phyloP scores from a whole-genome alignment of 73 alveolate genomes.

The Paramecium bursaria region DNA sequence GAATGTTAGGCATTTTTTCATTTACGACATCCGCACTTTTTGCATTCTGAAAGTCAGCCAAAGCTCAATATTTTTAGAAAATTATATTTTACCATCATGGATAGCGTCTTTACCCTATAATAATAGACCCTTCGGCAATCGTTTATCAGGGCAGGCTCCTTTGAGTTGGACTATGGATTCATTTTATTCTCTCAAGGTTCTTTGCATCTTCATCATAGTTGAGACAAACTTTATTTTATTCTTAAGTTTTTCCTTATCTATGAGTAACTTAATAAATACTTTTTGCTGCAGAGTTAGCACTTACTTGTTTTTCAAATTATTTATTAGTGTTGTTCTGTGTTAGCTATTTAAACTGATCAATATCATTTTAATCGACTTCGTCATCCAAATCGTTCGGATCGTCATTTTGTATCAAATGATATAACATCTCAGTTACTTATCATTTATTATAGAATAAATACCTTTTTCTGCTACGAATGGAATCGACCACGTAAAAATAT shows the following conservation, averaged over 20 bases:
- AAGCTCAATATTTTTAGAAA: neutral
- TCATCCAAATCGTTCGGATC: conserved; percentile 66
- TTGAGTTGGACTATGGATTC: conserved; percentile 81
- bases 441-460: neutral
- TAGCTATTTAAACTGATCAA: conserved; percentile 62
- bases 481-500: conserved; percentile 90
- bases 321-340: neutral
- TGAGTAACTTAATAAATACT: conserved; percentile 49
- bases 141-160: conserved; percentile 88
- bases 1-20: conserved; percentile 56
- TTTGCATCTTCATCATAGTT: conserved; percentile 73
- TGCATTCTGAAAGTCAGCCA: conserved; percentile 40
- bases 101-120: conserved; percentile 84
- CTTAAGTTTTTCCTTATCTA: conserved; percentile 52
- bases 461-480: conserved; percentile 91
- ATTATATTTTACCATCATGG: neutral
- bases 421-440: conserved; percentile 84
- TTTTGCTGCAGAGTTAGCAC: conserved; percentile 19
- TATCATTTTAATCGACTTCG: conserved; percentile 63
- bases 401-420: conserved; percentile 64
- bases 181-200: conserved; percentile 83
- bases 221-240: conserved; percentile 64
- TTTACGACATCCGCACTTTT: conserved; percentile 48
- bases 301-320: conserved; percentile 17
- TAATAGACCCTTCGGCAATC: conserved; percentile 83